Percentiles rank a stretch among this genome's conserved stretches.
phyloP scores from a whole-genome alignment of 1,139 yeast species.

The Scheffersomyces segobiensis region DNA sequence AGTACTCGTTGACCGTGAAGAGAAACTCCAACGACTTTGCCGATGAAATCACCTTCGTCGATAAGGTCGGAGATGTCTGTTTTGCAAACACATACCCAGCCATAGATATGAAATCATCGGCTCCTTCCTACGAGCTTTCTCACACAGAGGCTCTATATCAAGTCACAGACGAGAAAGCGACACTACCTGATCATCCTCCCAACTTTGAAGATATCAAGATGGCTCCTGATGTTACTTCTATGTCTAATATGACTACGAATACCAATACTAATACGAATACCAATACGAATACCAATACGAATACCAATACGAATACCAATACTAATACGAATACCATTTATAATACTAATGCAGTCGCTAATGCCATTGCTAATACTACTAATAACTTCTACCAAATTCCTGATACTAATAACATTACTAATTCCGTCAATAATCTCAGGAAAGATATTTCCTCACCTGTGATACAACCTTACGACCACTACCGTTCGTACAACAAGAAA shows the following conservation, averaged over 20 bases:
- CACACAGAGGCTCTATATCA: background rate
- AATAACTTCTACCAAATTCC: background rate
- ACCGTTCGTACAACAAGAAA: background rate
- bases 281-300: background rate
- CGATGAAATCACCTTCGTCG: background rate
- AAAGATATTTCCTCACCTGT: background rate
- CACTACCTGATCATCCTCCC: background rate
- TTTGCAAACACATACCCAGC: background rate
- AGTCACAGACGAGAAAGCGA: background rate
- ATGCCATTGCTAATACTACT: background rate
- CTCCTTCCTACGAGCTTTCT: background rate
- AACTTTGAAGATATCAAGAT: background rate
- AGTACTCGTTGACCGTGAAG: background rate
- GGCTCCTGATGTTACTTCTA: background rate
- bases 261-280: background rate
- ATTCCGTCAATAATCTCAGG: background rate
- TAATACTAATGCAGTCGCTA: background rate
- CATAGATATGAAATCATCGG: background rate
- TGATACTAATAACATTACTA: background rate
- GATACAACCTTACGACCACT: background rate
- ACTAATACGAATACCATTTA: no score
- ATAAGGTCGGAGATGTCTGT: background rate
- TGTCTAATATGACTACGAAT: background rate
- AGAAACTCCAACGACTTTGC: background rate
- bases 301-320: background rate